Evolutionary conservation across 139 green algal species (phyloP).

Genomic region (Chlorella sp.): DNA sequence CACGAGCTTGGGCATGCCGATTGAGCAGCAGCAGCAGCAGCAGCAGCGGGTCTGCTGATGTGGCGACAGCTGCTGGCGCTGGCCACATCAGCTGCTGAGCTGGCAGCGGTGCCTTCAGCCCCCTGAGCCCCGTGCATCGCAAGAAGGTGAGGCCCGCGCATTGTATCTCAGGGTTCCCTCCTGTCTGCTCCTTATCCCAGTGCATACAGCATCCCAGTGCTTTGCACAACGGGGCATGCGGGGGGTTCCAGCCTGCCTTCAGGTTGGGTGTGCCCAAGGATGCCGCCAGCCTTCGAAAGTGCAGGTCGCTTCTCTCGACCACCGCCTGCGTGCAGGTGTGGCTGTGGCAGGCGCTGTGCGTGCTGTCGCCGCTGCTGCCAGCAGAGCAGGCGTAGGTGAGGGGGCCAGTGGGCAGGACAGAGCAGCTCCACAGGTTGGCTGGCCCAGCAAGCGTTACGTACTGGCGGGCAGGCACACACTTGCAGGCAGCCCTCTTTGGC

Average conservation of each 20-base stretch:
- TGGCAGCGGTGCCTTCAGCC: conserved; percentile 14
- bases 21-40: background rate
- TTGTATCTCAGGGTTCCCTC: no score
- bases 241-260: background rate
- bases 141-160: conserved; percentile 58
- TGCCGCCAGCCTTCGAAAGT: no score
- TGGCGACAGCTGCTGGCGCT: conserved; percentile 53
- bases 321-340: conserved; percentile 47
- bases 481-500: no score
- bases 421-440: no score
- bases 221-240: background rate
- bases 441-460: no score
- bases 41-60: conserved; percentile 31
- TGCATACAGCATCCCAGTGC: no score
- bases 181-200: no score
- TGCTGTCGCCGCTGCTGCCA: conserved; percentile 55
- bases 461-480: no score
- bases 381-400: conserved; percentile 5
- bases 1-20: background rate
- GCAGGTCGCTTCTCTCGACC: no score
- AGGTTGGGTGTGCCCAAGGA: no score
- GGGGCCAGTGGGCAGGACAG: background rate
- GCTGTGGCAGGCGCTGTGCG: conserved; percentile 70
- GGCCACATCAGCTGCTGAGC: conserved; percentile 38
- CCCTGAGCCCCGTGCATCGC: conserved; percentile 54